These are phyloP conservation scores for Eutrema salsugineum DNA, from an alignment of 441 rosid genomes.

Conservation along the genomic window DNA sequence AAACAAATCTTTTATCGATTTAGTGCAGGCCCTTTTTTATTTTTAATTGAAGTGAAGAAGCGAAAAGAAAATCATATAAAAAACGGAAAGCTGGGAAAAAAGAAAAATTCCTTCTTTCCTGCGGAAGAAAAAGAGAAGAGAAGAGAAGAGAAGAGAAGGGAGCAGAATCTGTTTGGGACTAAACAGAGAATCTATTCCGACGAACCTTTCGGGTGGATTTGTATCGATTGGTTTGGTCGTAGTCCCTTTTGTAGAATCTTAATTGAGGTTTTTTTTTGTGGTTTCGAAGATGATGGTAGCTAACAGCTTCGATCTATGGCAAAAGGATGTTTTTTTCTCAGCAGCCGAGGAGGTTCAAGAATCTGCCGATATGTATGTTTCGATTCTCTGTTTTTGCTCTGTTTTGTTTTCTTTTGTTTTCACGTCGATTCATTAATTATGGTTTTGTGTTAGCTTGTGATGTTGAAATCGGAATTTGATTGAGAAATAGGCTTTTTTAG, in stretches of 20 bases:
- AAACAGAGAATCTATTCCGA: not conserved
- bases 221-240: not conserved
- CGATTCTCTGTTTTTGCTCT: not conserved
- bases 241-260: not conserved
- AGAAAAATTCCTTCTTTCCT: constrained; percentile 22
- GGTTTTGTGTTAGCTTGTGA: not conserved
- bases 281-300: constrained; percentile 64
- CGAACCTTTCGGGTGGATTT: not conserved
- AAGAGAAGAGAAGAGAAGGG: constrained; percentile 3
- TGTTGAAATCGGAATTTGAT: not conserved
- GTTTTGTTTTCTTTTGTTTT: not conserved
- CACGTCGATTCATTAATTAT: not conserved
- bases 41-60: not conserved
- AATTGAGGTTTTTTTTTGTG: not conserved
- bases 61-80: not conserved
- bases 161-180: not conserved
- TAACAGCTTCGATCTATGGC: constrained; percentile 80
- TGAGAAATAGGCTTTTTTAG: not conserved
- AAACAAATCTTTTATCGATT: not conserved
- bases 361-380: constrained; percentile 73
- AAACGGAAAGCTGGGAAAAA: constrained; percentile 3
- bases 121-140: not conserved
- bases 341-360: constrained; percentile 95
- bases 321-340: constrained; percentile 76
- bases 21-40: not conserved